Evolutionary conservation across 768 basidiomycete species (phyloP).

Genomic region (Astraeus odoratus): DNA sequence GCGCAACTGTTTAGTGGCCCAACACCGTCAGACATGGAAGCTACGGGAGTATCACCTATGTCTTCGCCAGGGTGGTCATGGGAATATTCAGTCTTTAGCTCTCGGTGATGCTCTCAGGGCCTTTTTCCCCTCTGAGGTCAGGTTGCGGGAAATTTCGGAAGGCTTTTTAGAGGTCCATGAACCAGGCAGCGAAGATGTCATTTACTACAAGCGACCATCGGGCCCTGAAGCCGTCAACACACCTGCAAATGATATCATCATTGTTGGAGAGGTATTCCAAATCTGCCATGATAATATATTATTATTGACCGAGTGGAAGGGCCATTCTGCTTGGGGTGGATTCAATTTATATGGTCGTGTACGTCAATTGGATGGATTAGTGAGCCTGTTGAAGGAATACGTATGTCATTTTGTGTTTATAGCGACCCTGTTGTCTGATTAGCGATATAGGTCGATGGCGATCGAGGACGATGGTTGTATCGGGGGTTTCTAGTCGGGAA

Average conservation of each 20-base stretch:
- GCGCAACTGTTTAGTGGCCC: slow-evolving; percentile 69
- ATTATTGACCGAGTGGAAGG: slow-evolving; percentile 37
- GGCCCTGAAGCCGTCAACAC: slow-evolving; percentile 23
- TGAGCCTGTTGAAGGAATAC: slow-evolving; percentile 82
- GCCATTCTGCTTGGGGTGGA: slow-evolving; percentile 89
- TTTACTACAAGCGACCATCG: slow-evolving; percentile 25
- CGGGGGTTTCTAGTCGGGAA: slow-evolving; percentile 76
- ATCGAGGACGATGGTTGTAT: slow-evolving; percentile 81
- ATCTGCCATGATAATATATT: neutral
- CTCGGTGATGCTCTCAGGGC: slow-evolving; percentile 58
- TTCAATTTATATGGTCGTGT: slow-evolving; percentile 76
- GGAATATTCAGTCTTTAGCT: slow-evolving; percentile 32
- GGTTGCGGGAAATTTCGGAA: slow-evolving; percentile 40
- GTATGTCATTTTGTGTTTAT: slow-evolving; percentile 33
- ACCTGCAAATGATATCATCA: slow-evolving; percentile 47
- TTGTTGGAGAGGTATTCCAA: slow-evolving; percentile 60
- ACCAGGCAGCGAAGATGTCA: slow-evolving; percentile 27
- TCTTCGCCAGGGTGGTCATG: slow-evolving; percentile 22
- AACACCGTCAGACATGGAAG: slow-evolving; percentile 89
- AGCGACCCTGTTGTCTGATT: neutral
- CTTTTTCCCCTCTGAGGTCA: slow-evolving; percentile 49
- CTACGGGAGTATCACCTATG: slow-evolving; percentile 68
- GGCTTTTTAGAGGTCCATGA: slow-evolving; percentile 44
- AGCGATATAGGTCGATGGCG: slow-evolving; percentile 48
- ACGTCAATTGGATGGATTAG: slow-evolving; percentile 73